Conservation (phyloP, 805 yeast genomes). For the Yarrowia porcina region DNA sequence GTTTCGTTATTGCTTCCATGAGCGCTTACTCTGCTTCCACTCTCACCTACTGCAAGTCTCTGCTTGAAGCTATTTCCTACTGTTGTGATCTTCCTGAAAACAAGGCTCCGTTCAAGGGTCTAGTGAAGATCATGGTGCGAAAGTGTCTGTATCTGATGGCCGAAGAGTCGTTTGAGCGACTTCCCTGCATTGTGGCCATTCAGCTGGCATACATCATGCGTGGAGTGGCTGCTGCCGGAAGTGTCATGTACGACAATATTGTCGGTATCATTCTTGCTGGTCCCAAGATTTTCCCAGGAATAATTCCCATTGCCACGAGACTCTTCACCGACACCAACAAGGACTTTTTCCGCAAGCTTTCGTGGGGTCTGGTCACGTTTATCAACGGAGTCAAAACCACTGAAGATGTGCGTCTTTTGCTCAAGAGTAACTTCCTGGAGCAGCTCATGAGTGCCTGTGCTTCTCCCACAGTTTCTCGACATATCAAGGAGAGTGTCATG, state of each 20-base stretch:
- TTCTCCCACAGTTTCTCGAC: background rate
- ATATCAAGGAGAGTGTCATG: slow-evolving; percentile 8
- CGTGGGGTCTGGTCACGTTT: slow-evolving; percentile 62
- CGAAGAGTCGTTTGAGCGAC: background rate
- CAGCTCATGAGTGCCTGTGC: slow-evolving; percentile 18
- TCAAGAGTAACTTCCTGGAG: slow-evolving; percentile 59
- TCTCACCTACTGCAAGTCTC: slow-evolving; percentile 36
- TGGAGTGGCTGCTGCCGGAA: slow-evolving; percentile 65
- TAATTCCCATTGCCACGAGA: slow-evolving; percentile 43
- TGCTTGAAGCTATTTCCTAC: slow-evolving; percentile 44
- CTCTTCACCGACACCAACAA: slow-evolving; percentile 41
- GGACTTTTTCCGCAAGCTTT: slow-evolving; percentile 52
- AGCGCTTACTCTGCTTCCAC: background rate
- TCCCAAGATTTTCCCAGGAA: slow-evolving; percentile 43
- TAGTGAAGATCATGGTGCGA: slow-evolving; percentile 26
- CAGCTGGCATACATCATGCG: slow-evolving; percentile 55
- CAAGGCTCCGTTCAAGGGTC: slow-evolving; percentile 30
- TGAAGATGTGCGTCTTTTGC: slow-evolving; percentile 53
- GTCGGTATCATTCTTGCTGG: slow-evolving; percentile 62
- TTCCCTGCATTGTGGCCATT: slow-evolving; percentile 53
- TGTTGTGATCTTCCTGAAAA: slow-evolving; percentile 36
- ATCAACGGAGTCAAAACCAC: slow-evolving; percentile 46
- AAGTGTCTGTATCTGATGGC: slow-evolving; percentile 3
- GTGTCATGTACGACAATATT: slow-evolving; percentile 67
- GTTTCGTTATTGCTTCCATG: background rate